phyloP scores from a whole-genome alignment of 768 basidiomycete species.

The Dacryopinax spathularia region DNA sequence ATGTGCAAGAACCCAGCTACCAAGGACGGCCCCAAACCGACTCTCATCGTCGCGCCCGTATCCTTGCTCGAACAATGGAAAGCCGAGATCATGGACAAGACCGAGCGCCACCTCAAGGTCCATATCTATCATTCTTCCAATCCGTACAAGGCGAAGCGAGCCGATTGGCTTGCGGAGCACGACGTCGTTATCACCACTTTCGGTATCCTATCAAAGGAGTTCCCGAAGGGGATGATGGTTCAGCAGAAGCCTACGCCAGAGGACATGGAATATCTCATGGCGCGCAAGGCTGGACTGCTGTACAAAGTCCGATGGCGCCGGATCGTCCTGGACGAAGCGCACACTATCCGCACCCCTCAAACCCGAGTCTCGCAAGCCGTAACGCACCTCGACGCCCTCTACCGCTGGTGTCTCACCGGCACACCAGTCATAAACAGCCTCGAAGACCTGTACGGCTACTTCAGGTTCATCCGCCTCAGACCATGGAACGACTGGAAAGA shows the following conservation, averaged over 20 bases:
- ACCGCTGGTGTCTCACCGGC: slow-evolving; percentile 55
- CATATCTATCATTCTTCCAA: slow-evolving; percentile 48
- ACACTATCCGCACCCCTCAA: slow-evolving; percentile 22
- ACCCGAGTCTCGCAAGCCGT: slow-evolving; percentile 33
- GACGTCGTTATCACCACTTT: slow-evolving; percentile 53
- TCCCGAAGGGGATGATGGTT: slow-evolving; percentile 13
- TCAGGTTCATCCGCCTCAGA: slow-evolving; percentile 30
- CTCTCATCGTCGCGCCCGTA: slow-evolving; percentile 51
- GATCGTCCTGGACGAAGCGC: slow-evolving; percentile 21
- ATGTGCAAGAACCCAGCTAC: slow-evolving; percentile 40
- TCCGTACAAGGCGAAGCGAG: slow-evolving; percentile 30
- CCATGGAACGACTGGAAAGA: slow-evolving; percentile 31
- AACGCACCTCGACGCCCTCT: slow-evolving; percentile 35
- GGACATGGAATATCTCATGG: slow-evolving; percentile 14
- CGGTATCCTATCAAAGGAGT: slow-evolving; percentile 18
- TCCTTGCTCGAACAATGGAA: slow-evolving; percentile 58
- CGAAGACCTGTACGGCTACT: slow-evolving; percentile 35
- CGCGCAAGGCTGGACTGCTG: slow-evolving; percentile 23
- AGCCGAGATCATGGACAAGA: slow-evolving; percentile 38
- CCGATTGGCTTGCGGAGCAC: slow-evolving; percentile 37
- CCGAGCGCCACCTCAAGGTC: slow-evolving; percentile 33
- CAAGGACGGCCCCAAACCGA: slow-evolving; percentile 43
- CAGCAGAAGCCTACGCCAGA: slow-evolving; percentile 19
- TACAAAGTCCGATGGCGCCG: slow-evolving; percentile 23
- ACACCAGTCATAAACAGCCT: slow-evolving; percentile 54